Evolutionary conservation across 345 rosid genomes (phyloP).

Genomic region (Bruguiera sexangula): DNA sequence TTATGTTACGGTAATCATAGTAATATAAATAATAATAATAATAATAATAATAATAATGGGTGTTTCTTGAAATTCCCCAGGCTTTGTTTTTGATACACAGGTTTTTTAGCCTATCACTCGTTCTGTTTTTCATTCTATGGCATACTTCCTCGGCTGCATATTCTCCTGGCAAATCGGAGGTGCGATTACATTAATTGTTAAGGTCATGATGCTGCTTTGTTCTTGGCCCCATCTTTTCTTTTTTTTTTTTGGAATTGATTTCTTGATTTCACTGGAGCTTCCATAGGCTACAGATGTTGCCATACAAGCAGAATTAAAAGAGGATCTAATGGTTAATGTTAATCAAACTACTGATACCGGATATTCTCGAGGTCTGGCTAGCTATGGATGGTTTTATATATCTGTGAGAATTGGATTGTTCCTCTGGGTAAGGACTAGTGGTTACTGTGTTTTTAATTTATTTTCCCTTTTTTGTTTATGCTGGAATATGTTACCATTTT

Average conservation of each 20-base stretch:
- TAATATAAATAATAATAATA: too few species aligned
- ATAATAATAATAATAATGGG: constrained; percentile 17
- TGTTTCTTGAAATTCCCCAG: constrained; percentile 56
- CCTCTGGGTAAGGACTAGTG: constrained; percentile 64
- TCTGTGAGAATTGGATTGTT: constrained; percentile 81
- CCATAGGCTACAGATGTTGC: constrained; percentile 12
- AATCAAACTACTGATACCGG: constrained; percentile 29
- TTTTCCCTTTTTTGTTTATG: neutral
- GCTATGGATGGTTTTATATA: constrained; percentile 64
- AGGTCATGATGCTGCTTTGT: too few species aligned
- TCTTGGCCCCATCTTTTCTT: neutral
- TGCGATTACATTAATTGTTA: constrained; percentile 2
- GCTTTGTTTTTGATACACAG: constrained; percentile 90
- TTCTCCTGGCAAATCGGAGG: constrained; percentile 47
- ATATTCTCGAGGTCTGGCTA: constrained; percentile 41
- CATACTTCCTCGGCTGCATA: constrained; percentile 49
- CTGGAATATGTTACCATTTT: neutral
- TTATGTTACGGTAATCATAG: neutral
- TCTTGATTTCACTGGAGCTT: too few species aligned
- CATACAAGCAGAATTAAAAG: constrained; percentile 33
- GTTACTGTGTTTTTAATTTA: neutral
- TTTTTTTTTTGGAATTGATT: neutral
- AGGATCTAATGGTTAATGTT: constrained; percentile 26
- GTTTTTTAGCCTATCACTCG: constrained; percentile 80
- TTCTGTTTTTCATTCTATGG: constrained; percentile 75